Base-by-base conservation (phyloP, 2,329 filamentous ascomycete species). In the Pyrenophora seminiperda region DNA sequence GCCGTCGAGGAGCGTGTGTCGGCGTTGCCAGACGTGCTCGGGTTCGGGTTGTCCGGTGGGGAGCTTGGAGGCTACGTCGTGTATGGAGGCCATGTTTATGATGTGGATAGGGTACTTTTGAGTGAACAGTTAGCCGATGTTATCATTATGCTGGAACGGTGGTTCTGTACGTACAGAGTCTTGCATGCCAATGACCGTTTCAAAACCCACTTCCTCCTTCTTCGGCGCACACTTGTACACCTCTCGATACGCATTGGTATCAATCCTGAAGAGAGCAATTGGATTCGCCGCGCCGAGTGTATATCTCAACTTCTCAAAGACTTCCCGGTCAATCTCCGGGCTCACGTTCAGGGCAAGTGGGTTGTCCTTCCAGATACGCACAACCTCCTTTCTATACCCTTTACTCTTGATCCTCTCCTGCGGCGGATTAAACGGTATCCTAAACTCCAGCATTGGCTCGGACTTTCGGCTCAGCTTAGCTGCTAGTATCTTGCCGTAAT, bases 51-150 rank as follows among this genome's bases (percentile, higher is more conserved):
- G 33, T 7, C 79, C 78, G 56, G 78, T 78, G 1, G 79, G 77
- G 6, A 89, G 77, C 38, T 81, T 75, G 2, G 76, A 71, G 51
- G 85, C 82, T 19, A 89, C 77, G 40, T 84, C 79, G 40, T 81
- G 80, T 17, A 90, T 76, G 56, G 84, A 88, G 37, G 80, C 79
- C 14, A 90, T 69, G 58, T 83, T 89, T 42, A 90, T 73, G 33
- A 91, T 73, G 58, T 89, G 85, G 13, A 91, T 75, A 1, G 88
- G 87, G 66, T 88, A 90, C 83, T 87, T n/a, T n/a, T n/a, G n/a
- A n/a, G n/a, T n/a, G n/a, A n/a, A n/a, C n/a, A n/a, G n/a, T n/a
- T n/a, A n/a, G n/a, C n/a, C n/a, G n/a, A n/a, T n/a, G n/a, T n/a
- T n/a, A n/a, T n/a, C n/a, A 7, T 30, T 14, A 18, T 40, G 15